These are phyloP conservation scores for Periconia sp. DNA, from an alignment of 2,329 filamentous ascomycete species.

Conservation along the genomic window DNA sequence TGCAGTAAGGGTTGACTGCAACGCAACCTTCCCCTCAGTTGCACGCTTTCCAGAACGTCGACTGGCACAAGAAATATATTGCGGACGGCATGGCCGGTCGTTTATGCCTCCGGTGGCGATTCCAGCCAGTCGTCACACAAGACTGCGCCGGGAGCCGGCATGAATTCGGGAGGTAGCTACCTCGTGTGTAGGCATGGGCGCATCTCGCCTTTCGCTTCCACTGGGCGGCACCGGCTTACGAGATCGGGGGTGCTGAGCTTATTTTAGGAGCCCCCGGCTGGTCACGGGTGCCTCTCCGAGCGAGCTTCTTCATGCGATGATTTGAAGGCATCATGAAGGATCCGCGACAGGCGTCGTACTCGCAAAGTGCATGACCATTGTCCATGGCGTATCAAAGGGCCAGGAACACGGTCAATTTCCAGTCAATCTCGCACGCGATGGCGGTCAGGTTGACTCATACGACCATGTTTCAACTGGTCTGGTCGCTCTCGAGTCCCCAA, in stretches of 20 bases:
- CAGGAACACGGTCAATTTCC: too few relatives aligned
- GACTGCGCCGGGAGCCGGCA: slow-evolving; percentile 25
- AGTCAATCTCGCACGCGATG: too few relatives aligned
- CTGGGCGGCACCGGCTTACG: slow-evolving; percentile 23
- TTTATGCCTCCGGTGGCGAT: slow-evolving; percentile 22
- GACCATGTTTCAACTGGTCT: too few relatives aligned
- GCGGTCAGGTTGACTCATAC: too few relatives aligned
- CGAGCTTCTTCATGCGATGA: slow-evolving; percentile 15
- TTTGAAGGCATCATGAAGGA: slow-evolving; percentile 6
- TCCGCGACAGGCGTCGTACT: slow-evolving; percentile 2
- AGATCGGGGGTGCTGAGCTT: slow-evolving; percentile 23
- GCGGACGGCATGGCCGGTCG: too few relatives aligned
- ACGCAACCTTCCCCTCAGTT: slow-evolving; percentile 12
- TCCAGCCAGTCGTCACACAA: slow-evolving; percentile 25
- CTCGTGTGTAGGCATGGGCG: slow-evolving; percentile 19
- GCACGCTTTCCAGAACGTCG: slow-evolving; percentile 19
- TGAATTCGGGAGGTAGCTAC: slow-evolving; percentile 13
- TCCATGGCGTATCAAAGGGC: too few relatives aligned
- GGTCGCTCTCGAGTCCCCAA: too few relatives aligned
- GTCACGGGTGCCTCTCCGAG: slow-evolving; percentile 7
- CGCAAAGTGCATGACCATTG: background rate
- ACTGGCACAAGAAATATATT: slow-evolving; percentile 14
- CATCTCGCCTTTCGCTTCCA: slow-evolving; percentile 9
- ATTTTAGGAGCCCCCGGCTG: slow-evolving; percentile 24
- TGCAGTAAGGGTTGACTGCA: slow-evolving; percentile 10